phyloP scores from a whole-genome alignment of 2,329 filamentous ascomycete genomes.

The Mollisia scopiformis region DNA sequence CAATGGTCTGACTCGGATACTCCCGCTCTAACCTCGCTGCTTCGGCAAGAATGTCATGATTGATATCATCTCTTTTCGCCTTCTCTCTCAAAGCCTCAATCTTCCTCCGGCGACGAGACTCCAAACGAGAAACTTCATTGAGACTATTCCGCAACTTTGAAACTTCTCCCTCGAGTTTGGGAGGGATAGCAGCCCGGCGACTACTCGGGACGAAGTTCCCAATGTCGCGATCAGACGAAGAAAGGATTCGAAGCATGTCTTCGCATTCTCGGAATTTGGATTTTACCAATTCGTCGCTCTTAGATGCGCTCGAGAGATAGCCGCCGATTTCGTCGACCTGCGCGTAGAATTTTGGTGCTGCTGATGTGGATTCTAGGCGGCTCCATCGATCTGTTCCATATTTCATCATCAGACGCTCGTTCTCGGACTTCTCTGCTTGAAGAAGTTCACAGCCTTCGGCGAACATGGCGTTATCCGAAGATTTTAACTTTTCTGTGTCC shows the following conservation, averaged over 20 bases:
- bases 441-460: conserved; percentile 82
- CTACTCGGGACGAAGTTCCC: conserved; percentile 91
- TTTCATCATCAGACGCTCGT: conserved; percentile 72
- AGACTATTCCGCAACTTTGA: conserved; percentile 76
- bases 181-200: conserved; percentile 75
- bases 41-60: conserved; percentile 80
- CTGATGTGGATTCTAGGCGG: conserved; percentile 69
- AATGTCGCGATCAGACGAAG: conserved; percentile 77
- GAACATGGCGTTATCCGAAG: conserved; percentile 76
- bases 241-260: conserved; percentile 73
- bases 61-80: conserved; percentile 85
- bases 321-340: conserved; percentile 72
- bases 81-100: conserved; percentile 80
- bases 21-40: conserved; percentile 83
- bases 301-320: conserved; percentile 76
- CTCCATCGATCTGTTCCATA: conserved; percentile 89
- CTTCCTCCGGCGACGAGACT: conserved; percentile 78
- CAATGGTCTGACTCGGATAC: conserved; percentile 82
- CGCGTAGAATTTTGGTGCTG: conserved; percentile 50
- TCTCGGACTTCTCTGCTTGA: conserved; percentile 80
- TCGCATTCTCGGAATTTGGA: conserved; percentile 80
- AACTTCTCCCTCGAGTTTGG: conserved; percentile 78
- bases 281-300: conserved; percentile 64
- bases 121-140: conserved; percentile 83
- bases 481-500: conserved; percentile 88